A percentile compares a stretch with the other conserved stretches of the same genome.
Evolutionary conservation across 805 yeast species (phyloP).

Genomic region (Cyberlindnera petersonii): DNA sequence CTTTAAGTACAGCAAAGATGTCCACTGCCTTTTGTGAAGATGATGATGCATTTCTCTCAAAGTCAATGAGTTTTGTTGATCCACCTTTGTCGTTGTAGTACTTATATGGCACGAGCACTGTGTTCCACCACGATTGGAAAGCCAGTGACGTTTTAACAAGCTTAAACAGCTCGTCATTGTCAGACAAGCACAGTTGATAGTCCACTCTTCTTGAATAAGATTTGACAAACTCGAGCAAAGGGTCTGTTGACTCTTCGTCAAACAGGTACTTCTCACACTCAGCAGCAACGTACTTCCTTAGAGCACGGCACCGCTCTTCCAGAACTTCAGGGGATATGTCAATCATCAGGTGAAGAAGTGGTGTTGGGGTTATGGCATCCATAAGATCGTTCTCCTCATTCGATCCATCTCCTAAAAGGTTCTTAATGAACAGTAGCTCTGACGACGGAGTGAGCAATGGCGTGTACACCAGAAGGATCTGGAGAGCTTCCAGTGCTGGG

Average conservation of each 20-base stretch:
- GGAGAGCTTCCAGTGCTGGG: slow-evolving; percentile 1
- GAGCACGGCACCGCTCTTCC: slow-evolving; percentile 3
- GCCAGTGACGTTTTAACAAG: slow-evolving; percentile 2
- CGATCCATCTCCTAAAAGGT: background rate
- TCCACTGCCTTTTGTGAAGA: slow-evolving; percentile 3
- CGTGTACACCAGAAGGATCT: slow-evolving; percentile 10
- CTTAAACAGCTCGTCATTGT: slow-evolving; percentile 26
- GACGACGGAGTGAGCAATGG: slow-evolving; percentile 10
- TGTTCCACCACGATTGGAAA: slow-evolving; percentile 27
- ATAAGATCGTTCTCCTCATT: slow-evolving; percentile 1
- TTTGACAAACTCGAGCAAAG: slow-evolving; percentile 12
- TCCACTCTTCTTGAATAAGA: slow-evolving; percentile 10
- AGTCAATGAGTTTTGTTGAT: background rate
- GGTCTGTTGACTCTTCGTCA: background rate
- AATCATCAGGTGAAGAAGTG: slow-evolving; percentile 3
- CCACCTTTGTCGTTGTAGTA: slow-evolving; percentile 16
- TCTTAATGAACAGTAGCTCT: slow-evolving; percentile 8
- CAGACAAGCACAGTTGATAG: background rate
- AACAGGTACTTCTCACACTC: slow-evolving; percentile 5
- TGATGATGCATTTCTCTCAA: slow-evolving; percentile 2
- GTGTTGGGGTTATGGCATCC: slow-evolving; percentile 1
- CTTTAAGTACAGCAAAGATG: slow-evolving; percentile 1
- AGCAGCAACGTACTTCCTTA: background rate
- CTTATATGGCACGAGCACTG: slow-evolving; percentile 29
- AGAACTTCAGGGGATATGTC: slow-evolving; percentile 6